Percentiles rank a stretch among this genome's conserved stretches.
phyloP scores from a whole-genome alignment of 2,329 filamentous ascomycete species.

The Fusarium circinatum region DNA sequence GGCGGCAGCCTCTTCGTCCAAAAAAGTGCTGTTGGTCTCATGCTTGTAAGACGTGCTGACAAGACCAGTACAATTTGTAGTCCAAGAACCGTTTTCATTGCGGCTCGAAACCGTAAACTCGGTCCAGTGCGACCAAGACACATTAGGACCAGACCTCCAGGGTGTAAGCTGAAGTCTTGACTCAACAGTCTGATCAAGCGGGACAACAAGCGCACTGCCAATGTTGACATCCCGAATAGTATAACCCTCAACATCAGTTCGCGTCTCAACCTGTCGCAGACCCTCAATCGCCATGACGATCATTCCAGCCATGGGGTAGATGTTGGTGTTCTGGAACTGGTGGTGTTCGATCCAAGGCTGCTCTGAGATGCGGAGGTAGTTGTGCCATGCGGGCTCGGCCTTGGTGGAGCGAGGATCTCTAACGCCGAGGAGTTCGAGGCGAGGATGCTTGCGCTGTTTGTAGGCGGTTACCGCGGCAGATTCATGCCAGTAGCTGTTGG shows the following conservation, averaged over 20 bases:
- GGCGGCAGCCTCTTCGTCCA: neutral
- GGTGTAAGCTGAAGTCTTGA: neutral
- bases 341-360: neutral
- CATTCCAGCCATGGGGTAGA: neutral
- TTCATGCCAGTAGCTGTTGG: neutral
- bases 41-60: neutral
- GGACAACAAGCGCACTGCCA: neutral
- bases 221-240: neutral
- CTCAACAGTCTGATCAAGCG: neutral
- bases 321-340: neutral
- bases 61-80: neutral
- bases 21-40: neutral
- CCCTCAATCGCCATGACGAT: neutral
- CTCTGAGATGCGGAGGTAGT: neutral
- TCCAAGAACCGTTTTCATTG: neutral
- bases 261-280: neutral
- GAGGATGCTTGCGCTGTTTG: neutral
- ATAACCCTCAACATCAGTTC: neutral
- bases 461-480: neutral
- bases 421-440: neutral
- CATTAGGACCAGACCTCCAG: neutral
- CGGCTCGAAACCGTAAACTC: neutral
- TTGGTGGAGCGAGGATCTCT: neutral
- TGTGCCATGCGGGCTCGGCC: neutral
- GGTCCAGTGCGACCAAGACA: neutral